Evolutionary conservation across 2,329 filamentous ascomycete species (phyloP).

Genomic region (Diplodia mutila): DNA sequence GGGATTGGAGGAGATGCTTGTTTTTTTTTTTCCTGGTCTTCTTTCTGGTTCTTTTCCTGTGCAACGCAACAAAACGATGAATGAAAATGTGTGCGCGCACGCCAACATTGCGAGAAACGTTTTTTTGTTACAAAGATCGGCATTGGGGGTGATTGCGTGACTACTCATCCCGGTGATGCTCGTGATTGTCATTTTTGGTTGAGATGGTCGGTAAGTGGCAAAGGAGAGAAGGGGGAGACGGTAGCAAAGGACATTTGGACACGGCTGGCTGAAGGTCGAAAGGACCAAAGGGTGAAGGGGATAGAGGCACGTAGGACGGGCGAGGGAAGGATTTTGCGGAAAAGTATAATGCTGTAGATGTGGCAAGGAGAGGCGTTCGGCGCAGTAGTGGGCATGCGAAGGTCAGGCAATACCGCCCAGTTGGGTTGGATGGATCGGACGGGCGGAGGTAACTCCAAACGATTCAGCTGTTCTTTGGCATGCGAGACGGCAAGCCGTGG

Average conservation of each 20-base stretch:
- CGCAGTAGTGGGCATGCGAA: background rate
- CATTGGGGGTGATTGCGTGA: too few species aligned
- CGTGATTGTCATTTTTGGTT: too few species aligned
- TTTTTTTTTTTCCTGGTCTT: too few species aligned
- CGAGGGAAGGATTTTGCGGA: background rate
- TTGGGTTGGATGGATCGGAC: background rate
- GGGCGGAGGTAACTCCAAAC: background rate
- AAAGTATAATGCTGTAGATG: background rate
- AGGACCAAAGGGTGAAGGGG: background rate
- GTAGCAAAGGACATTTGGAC: background rate
- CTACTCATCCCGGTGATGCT: too few species aligned
- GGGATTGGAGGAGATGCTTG: too few species aligned
- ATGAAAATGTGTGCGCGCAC: too few species aligned
- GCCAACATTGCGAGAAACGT: too few species aligned
- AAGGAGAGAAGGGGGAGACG: background rate
- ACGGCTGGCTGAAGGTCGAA: background rate
- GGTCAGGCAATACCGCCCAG: background rate
- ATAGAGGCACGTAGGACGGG: background rate
- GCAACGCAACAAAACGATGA: too few species aligned
- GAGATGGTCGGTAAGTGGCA: too few species aligned
- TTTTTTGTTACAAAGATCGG: too few species aligned
- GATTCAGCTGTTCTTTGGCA: background rate
- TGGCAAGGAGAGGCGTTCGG: background rate
- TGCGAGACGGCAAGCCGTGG: background rate
- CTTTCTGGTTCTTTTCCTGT: too few species aligned